Evolutionary conservation across 2,329 filamentous ascomycete genomes (phyloP).

Genomic region (Claviceps cyperi): DNA sequence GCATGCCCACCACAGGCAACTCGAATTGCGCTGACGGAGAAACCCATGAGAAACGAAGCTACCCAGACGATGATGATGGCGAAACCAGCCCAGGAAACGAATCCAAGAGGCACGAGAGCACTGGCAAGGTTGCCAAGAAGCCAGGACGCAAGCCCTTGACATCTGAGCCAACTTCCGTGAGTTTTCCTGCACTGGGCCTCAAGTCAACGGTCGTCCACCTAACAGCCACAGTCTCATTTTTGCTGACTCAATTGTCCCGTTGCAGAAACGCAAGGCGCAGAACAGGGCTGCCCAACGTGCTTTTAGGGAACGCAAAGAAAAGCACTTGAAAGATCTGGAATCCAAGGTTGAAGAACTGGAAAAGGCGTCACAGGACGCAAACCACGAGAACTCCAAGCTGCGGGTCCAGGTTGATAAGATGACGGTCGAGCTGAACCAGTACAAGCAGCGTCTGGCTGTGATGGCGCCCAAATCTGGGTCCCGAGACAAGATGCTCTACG

Average conservation of each 20-base stretch:
- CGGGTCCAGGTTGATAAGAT: slow-evolving; percentile 81
- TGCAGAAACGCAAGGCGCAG: slow-evolving; percentile 85
- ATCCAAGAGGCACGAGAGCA: slow-evolving; percentile 63
- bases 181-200: slow-evolving; percentile 22
- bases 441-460: slow-evolving; percentile 70
- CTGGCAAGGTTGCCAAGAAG: slow-evolving; percentile 84
- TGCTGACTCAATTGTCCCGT: slow-evolving; percentile 6
- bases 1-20: slow-evolving; percentile 43
- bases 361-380: slow-evolving; percentile 69
- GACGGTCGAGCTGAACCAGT: slow-evolving; percentile 72
- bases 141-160: slow-evolving; percentile 91
- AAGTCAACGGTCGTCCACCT: no score
- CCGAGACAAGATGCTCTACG: slow-evolving; percentile 30
- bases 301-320: slow-evolving; percentile 90
- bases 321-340: slow-evolving; percentile 74
- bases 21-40: slow-evolving; percentile 43
- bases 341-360: slow-evolving; percentile 62
- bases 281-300: slow-evolving; percentile 86
- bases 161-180: slow-evolving; percentile 87
- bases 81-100: slow-evolving; percentile 32
- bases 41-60: slow-evolving; percentile 55
- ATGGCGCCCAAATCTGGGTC: slow-evolving; percentile 24
- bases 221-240: background rate
- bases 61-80: slow-evolving; percentile 55
- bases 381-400: slow-evolving; percentile 71